phyloP scores from a whole-genome alignment of 2,329 filamentous ascomycete species.

The Dryadomyces quercivorus region DNA sequence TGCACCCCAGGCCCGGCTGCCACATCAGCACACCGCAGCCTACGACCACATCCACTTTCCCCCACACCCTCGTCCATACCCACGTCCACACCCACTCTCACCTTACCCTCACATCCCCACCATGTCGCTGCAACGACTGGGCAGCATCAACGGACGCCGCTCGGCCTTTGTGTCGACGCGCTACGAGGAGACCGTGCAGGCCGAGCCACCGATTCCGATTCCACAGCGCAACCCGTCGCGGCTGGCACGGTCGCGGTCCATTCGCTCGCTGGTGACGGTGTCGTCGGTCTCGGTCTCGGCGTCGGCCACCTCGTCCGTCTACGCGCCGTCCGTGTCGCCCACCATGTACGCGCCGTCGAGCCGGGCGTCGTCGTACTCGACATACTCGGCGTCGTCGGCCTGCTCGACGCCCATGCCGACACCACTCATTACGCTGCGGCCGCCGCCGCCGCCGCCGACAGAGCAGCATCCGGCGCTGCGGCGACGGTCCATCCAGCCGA shows the following conservation, averaged over 20 bases:
- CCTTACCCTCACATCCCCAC: not conserved
- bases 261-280: conserved; percentile 10
- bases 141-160: conserved; percentile 29
- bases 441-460: not conserved
- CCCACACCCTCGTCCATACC: too few species aligned
- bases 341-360: conserved; percentile 11
- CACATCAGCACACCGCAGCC: too few species aligned
- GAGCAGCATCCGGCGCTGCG: not conserved
- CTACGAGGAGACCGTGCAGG: conserved; percentile 48
- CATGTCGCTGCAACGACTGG: conserved; percentile 28
- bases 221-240: conserved; percentile 28
- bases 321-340: not conserved
- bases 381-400: not conserved
- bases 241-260: conserved; percentile 14
- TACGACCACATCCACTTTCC: too few species aligned
- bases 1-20: too few species aligned
- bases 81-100: not conserved
- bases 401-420: not conserved
- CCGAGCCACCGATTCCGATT: conserved; percentile 44
- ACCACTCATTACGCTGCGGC: not conserved
- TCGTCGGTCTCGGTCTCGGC: not conserved
- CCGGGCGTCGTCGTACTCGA: too few species aligned
- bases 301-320: not conserved
- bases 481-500: conserved; percentile 13
- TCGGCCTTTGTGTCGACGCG: conserved; percentile 39